Base-by-base conservation (phyloP, 352 stramenopile genomes). In the Phytophthora sp. region DNA sequence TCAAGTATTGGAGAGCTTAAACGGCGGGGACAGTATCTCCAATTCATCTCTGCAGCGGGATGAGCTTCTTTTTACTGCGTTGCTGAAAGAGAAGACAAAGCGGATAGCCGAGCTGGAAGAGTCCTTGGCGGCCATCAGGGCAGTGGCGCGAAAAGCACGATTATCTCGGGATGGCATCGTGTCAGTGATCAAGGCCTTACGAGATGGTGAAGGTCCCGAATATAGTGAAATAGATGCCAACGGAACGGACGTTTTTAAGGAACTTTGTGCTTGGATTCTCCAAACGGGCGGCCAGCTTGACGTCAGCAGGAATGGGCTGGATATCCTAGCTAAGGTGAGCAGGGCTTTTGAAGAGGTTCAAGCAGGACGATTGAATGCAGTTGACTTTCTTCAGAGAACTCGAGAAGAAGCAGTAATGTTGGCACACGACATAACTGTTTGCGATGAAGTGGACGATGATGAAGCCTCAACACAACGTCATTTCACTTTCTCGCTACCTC, bases 71-170 rank as follows among this genome's bases (percentile, higher is more conserved):
- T 35, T 90, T 20, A 79, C 72, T 18, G 59, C 58, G 2, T 67
- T 95, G 33, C 55, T 84, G 20, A 79, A 80, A 36, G 85, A 94
- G 41, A 92, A 93, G 50, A 64, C 74, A 5, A 84, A 79, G 36
- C 79, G 85, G 12, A 59, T 89, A 23, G 59, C 60, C 3, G 80
- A 93, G 47, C 57, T 84, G 29, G 79, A 94, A 45, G 65, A 84
- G 16, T 50, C 66, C 1, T 56, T 84, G 7, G 54, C 60, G n/a
- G 59, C 74, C 27, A 80, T 91, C 27, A 80, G 85, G 3, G 63
- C 69, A 0, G 24, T 88, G 6, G 61, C 85, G 0, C 58, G 63
- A 20, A 71, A 80, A 38, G 63, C 88, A 57, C 71, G 82, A 24
- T 60, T 93, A 36, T 76, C 60, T 21, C 42, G 73, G 23, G 73